Conservation (phyloP, 2,329 filamentous ascomycete species). For the Leptosphaerulina australis region DNA sequence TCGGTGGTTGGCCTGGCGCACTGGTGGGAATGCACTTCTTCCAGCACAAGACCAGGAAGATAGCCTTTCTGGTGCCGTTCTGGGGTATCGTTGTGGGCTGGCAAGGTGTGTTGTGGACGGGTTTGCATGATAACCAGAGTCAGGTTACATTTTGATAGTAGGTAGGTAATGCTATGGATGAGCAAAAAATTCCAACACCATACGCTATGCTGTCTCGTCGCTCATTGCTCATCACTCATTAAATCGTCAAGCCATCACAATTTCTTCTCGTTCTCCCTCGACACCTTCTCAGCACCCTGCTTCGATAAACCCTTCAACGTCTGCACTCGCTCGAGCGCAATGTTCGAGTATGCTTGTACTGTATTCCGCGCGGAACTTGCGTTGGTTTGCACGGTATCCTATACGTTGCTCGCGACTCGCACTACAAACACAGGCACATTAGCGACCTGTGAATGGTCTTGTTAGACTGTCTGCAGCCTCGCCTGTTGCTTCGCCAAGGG, state of each 20-base stretch:
- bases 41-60: slow-evolving; percentile 46
- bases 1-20: slow-evolving; percentile 46
- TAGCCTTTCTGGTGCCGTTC: slow-evolving; percentile 35
- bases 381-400: slow-evolving; percentile 27
- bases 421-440: slow-evolving; percentile 32
- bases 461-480: slow-evolving; percentile 46
- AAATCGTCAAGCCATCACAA: slow-evolving; percentile 14
- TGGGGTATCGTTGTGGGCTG: slow-evolving; percentile 41
- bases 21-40: slow-evolving; percentile 45
- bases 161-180: slow-evolving; percentile 6
- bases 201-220: slow-evolving; percentile 13
- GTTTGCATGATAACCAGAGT: slow-evolving; percentile 8
- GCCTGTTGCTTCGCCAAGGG: slow-evolving; percentile 46
- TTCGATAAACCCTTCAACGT: slow-evolving; percentile 17
- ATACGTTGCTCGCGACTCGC: slow-evolving; percentile 32
- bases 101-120: slow-evolving; percentile 35
- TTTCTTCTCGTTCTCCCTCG: slow-evolving; percentile 14
- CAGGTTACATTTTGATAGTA: slow-evolving; percentile 9
- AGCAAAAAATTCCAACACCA: slow-evolving; percentile 4
- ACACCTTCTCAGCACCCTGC: slow-evolving; percentile 14
- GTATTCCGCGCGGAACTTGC: slow-evolving; percentile 15
- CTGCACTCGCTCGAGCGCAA: slow-evolving; percentile 28
- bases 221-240: slow-evolving; percentile 3
- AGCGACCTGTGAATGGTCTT: slow-evolving; percentile 48
- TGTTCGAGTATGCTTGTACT: slow-evolving; percentile 22